These are phyloP conservation scores for Fusarium oxysporum DNA, from an alignment of 2,329 filamentous ascomycete genomes.

Conservation along the genomic window DNA sequence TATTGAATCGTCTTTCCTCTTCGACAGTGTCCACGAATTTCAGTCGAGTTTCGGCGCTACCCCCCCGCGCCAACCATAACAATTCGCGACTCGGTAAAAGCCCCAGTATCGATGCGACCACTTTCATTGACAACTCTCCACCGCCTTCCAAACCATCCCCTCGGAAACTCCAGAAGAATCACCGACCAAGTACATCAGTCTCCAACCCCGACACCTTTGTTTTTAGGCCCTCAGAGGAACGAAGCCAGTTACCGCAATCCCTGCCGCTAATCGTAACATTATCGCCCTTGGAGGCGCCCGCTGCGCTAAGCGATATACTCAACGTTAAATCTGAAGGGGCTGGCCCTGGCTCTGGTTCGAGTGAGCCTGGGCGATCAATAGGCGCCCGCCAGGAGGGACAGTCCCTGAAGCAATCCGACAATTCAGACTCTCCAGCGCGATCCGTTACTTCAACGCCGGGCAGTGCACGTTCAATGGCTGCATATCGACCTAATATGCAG, in stretches of 20 bases:
- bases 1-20: constrained; percentile 65
- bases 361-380: constrained; percentile 40
- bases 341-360: constrained; percentile 45
- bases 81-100: constrained; percentile 53
- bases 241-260: constrained; percentile 27
- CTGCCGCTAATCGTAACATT: constrained; percentile 44
- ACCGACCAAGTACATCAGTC: constrained; percentile 46
- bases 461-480: constrained; percentile 22
- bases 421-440: constrained; percentile 25
- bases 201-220: constrained; percentile 22
- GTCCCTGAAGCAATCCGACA: constrained; percentile 40
- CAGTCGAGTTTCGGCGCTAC: constrained; percentile 56
- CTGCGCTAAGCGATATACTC: constrained; percentile 38
- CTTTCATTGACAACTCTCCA: constrained; percentile 47
- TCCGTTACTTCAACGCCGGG: constrained; percentile 32
- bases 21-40: constrained; percentile 58
- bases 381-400: constrained; percentile 45
- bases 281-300: constrained; percentile 41
- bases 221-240: constrained; percentile 19
- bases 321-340: constrained; percentile 40
- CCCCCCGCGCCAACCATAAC: constrained; percentile 48
- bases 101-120: constrained; percentile 58
- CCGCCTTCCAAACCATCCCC: constrained; percentile 48
- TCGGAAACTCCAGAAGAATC: constrained; percentile 54
- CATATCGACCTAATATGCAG: constrained; percentile 43